Base-by-base conservation (phyloP, 352 stramenopile genomes). In the Phytophthora podocarpi region DNA sequence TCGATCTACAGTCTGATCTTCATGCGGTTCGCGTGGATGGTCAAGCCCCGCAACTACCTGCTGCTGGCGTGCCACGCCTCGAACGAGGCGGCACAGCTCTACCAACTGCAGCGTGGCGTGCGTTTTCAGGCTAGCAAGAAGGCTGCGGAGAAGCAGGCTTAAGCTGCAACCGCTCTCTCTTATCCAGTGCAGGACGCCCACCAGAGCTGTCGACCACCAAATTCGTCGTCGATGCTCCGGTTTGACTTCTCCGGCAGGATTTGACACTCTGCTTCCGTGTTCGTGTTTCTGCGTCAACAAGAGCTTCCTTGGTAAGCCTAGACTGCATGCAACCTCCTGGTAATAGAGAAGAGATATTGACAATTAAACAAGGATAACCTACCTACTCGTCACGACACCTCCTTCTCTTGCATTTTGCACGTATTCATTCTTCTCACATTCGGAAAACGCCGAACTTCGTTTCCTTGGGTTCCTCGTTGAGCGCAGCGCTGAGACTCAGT, bases 381-480 rank as follows among this genome's bases (percentile, higher is more conserved):
- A 27, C 58, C 26, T 41, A 49, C 34, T 47, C 34, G 35, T 55
- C 20, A 18, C 37, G 12, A 28, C 21, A 42, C 9, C 15, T 50
- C n/a, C 16, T 56, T 64, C 28, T 58, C 26, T 45, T 27, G 26
- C 8, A 16, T 10, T 15, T 20, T 30, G 20, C 7, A 34, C 23
- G 26, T 1, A 23, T 51, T 45, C 39, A 36, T 5, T 50, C 10
- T 41, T 56, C 28, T 68, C 54, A 99, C 93, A 98, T 99, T 65
- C 96, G 80, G 70, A 99, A 99, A 13, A 99, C 92, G 45, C 96
- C 96, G 81, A 98, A 98, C 56, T 96, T 96, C 50, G 90, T 98
- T 50, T 89, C 74, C 64, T 87, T 58, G 30, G 66, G 70, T 71
- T 78, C 72, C 70, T 89, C 76, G 55, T 95, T 89, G 10, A 94